phyloP scores from a whole-genome alignment of 2,329 filamentous ascomycete genomes.

The Nemania bipapillata region DNA sequence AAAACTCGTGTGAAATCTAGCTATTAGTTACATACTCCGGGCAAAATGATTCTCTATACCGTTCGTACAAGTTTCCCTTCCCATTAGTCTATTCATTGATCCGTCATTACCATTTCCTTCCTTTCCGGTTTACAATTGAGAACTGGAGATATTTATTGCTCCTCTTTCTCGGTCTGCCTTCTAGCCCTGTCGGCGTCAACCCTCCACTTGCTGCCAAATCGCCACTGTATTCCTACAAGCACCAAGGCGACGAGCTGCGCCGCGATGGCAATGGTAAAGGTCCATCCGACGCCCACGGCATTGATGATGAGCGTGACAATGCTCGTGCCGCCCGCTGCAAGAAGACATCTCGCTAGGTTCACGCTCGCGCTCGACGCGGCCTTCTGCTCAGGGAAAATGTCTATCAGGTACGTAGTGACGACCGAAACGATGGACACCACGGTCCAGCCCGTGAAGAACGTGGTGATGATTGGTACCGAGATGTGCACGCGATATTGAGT shows the following conservation, averaged over 20 bases:
- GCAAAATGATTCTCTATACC: background rate
- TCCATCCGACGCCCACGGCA: conserved; percentile 57
- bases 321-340: conserved; percentile 63
- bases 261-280: conserved; percentile 59
- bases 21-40: background rate
- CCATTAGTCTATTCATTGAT: background rate
- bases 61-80: background rate
- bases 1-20: background rate
- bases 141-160: background rate
- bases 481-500: conserved; percentile 61
- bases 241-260: conserved; percentile 59
- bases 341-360: conserved; percentile 64
- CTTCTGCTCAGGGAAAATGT: conserved; percentile 61
- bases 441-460: conserved; percentile 65
- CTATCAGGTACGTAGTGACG: conserved; percentile 64
- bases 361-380: conserved; percentile 64
- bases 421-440: conserved; percentile 61
- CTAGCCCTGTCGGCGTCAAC: conserved; percentile 34
- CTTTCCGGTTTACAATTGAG: background rate
- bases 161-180: background rate
- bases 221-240: conserved; percentile 59
- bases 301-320: conserved; percentile 62
- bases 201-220: conserved; percentile 55
- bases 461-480: conserved; percentile 61
- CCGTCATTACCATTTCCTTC: background rate